Percentiles rank a stretch among this genome's conserved stretches.
Evolutionary conservation across 257 asterid genomes (phyloP).

Genomic region (Oldenlandia corymbosa): DNA sequence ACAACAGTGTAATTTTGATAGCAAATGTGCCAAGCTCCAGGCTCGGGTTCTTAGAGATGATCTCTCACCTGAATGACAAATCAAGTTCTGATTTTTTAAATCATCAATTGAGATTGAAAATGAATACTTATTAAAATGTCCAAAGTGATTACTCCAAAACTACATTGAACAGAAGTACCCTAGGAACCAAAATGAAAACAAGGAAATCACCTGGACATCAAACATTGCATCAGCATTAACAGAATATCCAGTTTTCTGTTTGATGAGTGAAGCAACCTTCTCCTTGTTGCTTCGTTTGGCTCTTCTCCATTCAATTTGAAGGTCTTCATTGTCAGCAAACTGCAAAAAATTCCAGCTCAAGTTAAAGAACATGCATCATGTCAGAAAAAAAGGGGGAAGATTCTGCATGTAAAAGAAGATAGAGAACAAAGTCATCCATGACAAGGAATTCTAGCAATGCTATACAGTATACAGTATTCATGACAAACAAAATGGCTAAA

Average conservation of each 20-base stretch:
- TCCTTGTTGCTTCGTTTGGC: constrained; percentile 64
- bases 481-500: not conserved
- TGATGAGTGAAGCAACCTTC: constrained; percentile 58
- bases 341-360: constrained; percentile 28
- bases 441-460: no score
- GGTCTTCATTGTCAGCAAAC: constrained; percentile 79
- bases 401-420: not conserved
- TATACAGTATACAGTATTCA: no score
- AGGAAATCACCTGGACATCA: constrained; percentile 65
- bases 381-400: not conserved
- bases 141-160: not conserved
- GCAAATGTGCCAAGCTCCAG: not conserved
- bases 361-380: constrained; percentile 13
- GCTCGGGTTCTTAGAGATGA: not conserved
- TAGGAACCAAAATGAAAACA: constrained; percentile 6
- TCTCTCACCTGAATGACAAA: not conserved
- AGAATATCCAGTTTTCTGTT: constrained; percentile 72
- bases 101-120: not conserved
- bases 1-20: not conserved
- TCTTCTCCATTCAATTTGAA: constrained; percentile 69
- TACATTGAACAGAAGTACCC: not conserved
- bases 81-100: not conserved
- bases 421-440: not conserved
- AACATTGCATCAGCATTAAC: constrained; percentile 81
- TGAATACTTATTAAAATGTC: constrained; percentile 1